These are phyloP conservation scores for Amauroascus niger DNA, from an alignment of 2,329 filamentous ascomycete species.

Conservation along the genomic window DNA sequence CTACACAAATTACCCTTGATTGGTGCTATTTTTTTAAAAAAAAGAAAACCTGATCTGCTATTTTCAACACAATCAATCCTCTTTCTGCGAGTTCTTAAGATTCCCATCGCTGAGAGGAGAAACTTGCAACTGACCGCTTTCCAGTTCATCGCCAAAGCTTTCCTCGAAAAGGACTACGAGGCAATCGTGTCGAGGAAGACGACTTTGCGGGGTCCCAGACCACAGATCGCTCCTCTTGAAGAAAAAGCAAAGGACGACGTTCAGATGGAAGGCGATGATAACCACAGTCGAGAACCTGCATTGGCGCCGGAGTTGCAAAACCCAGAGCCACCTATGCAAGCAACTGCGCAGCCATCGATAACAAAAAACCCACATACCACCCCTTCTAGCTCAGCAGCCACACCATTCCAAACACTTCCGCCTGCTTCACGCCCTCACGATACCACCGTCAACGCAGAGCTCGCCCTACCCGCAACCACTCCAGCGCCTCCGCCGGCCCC, in stretches of 20 bases:
- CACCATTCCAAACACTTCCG: not conserved
- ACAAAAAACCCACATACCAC: not conserved
- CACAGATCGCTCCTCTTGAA: not conserved
- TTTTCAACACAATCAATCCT: too few species aligned
- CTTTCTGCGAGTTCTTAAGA: too few species aligned
- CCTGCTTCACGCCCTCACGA: not conserved
- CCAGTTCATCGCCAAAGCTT: slow-evolving; percentile 37
- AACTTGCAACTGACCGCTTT: too few species aligned
- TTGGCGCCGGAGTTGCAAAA: not conserved
- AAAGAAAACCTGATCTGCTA: too few species aligned
- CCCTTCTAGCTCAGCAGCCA: not conserved
- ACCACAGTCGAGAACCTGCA: not conserved
- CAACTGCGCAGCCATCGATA: not conserved
- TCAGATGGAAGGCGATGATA: not conserved
- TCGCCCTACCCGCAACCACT: not conserved
- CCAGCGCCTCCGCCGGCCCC: not conserved
- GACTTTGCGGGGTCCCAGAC: not conserved
- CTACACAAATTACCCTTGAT: too few species aligned
- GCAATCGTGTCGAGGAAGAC: slow-evolving; percentile 27
- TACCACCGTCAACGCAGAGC: not conserved
- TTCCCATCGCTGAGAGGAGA: too few species aligned
- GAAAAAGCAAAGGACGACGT: not conserved
- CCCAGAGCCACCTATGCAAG: not conserved
- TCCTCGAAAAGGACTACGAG: slow-evolving; percentile 36
- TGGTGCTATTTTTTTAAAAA: too few species aligned